Base-by-base conservation (phyloP, 371 early-diverging fungal species). In the Apophysomyces sp. region DNA sequence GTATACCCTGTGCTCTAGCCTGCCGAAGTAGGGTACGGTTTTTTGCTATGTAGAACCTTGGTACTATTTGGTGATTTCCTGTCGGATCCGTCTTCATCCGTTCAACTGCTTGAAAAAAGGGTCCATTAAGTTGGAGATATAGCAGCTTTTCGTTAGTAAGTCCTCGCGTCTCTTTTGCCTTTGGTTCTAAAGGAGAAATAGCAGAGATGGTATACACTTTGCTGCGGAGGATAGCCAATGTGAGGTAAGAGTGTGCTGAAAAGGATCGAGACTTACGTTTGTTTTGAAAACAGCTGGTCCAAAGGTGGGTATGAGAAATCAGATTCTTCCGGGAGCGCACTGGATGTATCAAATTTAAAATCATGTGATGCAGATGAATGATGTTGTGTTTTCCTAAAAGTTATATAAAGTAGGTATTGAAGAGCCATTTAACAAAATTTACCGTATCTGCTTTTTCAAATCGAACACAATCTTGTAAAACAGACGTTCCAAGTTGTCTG, bases 11-110 rank as follows among this genome's bases (percentile, higher is more conserved):
- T 66, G 30, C 70, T 67, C 26, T 66, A 51, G 3, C 64, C 54
- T 29, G 76, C 76, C 57, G 55, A 0, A 80, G 52, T 21, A 77
- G 40, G 0, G 78, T 77, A n/a, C 78, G 68, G 32, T 77, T 76
- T 30, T 77, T 75, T 27, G 74, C 66, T 51, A 80, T 76, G 55
- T 76, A 80, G 13, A 80, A 71, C 4, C 81, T 72, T 0, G 81
- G 76, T 0, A 76, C 52, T 6, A 78, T 76, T 34, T 62, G 56
- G 13, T 44, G 49, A 26, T 57, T 36, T 16, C 40, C 34, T 2
- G 41, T 53, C 9, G 57, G 30, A 15, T 54, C 63, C n/a, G 32
- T 55, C 1, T 56, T 34, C 18, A 30, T 34, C 26, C 44, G 15
- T 9, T 65, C 49, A 26, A 76, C 62, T 15, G 62, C 55, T 8